phyloP scores from a whole-genome alignment of 768 basidiomycete species.

The Fibroporia radiculosa region DNA sequence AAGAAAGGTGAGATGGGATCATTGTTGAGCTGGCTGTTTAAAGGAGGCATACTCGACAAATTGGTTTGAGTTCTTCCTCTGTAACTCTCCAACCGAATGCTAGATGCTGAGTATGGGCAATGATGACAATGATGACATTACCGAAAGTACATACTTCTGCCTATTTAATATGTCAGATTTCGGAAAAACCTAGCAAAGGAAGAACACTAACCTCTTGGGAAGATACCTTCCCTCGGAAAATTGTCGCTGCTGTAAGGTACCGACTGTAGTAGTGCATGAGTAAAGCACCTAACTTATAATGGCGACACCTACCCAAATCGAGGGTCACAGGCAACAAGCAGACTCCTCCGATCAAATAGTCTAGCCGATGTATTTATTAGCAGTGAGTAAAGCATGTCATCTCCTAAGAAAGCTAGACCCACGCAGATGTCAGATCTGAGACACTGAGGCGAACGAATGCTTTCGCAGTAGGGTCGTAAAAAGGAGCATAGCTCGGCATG shows the following conservation, averaged over 20 bases:
- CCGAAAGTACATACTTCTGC: slow-evolving; percentile 19
- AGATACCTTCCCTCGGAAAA: slow-evolving; percentile 78
- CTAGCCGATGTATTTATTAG: slow-evolving; percentile 26
- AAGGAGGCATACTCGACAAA: slow-evolving; percentile 66
- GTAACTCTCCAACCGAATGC: slow-evolving; percentile 66
- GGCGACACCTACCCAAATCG: slow-evolving; percentile 49
- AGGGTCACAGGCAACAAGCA: slow-evolving; percentile 81
- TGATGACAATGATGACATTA: background rate
- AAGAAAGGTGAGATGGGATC: too few relatives aligned
- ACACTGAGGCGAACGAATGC: slow-evolving; percentile 56
- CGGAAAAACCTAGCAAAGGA: slow-evolving; percentile 15
- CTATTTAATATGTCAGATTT: slow-evolving; percentile 20
- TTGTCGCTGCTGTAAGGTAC: slow-evolving; percentile 81
- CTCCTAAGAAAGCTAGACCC: slow-evolving; percentile 18
- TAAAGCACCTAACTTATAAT: background rate
- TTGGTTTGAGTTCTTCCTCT: slow-evolving; percentile 61
- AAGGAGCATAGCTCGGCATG: slow-evolving; percentile 90
- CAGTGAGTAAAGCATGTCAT: background rate
- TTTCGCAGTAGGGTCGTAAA: slow-evolving; percentile 59
- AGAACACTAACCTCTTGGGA: slow-evolving; percentile 63
- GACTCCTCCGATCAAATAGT: slow-evolving; percentile 71
- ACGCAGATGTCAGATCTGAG: slow-evolving; percentile 70
- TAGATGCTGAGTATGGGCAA: slow-evolving; percentile 21
- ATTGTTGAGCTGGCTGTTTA: slow-evolving; percentile 5
- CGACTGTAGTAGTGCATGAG: slow-evolving; percentile 39